Base-by-base conservation (phyloP, 148 eudicot genomes). In the Salicornia ramosissima region DNA sequence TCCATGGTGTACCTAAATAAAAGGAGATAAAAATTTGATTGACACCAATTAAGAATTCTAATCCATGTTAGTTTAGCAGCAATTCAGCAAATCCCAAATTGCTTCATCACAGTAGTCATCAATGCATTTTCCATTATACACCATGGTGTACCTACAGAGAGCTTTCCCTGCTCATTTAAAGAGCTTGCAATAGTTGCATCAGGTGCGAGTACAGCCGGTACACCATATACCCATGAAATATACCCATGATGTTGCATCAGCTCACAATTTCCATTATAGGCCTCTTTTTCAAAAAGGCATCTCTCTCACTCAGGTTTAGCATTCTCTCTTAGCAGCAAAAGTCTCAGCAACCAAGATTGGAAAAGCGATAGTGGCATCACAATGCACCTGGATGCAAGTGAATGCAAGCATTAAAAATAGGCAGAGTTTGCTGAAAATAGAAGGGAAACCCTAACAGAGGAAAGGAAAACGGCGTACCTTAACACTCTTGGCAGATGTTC, bases 331-430 rank as follows among this genome's bases (percentile, higher is more conserved):
- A 22, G 80, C 65, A 49, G 91, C 97, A 82, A 90, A 88, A 73
- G 96, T 86, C 73, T 85, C 89, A 5, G 94, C 97, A 50, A 88
- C 91, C 61, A 88, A 67, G 25, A 90, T 46, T 50, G 93, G 97
- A 66, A 90, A 90, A 18, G 88, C 97, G 68, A 88, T 90, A 13
- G 93, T 90, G 49, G 94, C 97, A 71, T 90, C 94, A 67, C 94
- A 90, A 55, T 90, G 93, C 54, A 88, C 93, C 97, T 90, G 64
- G 15, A 33, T 60, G 64, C 64, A 60, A 60, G 45, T 75, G 60
- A 62, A 63, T 22, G 62, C 63, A 74, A 11, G 67, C 53, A 21
- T 71, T 13, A 31, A 14, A 3, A 21, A 22, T 19, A 42, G 21
- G 59, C 16, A 15, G 45, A 57, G n/a, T 40, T 19, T 30, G 64